Evolutionary conservation across 768 basidiomycete species (phyloP).

Genomic region (Agaricus blazei): DNA sequence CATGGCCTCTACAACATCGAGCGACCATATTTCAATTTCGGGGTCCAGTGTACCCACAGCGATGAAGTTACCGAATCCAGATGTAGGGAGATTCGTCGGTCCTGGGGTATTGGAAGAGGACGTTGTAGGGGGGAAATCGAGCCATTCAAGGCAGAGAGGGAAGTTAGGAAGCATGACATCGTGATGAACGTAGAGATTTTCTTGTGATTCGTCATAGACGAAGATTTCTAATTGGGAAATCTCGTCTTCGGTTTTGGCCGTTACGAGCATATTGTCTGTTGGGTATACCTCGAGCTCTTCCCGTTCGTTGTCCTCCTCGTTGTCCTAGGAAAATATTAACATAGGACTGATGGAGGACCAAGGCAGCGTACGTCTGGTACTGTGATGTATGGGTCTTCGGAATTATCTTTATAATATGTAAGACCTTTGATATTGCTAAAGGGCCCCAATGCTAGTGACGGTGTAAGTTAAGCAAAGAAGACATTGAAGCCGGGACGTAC

Average conservation of each 20-base stretch:
- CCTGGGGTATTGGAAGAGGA: slow-evolving; percentile 29
- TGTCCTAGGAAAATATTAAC: slow-evolving; percentile 41
- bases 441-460: slow-evolving; percentile 55
- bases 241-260: slow-evolving; percentile 95
- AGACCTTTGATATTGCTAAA: slow-evolving; percentile 97
- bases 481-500: slow-evolving; percentile 20
- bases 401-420: slow-evolving; percentile 84
- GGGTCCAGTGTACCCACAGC: slow-evolving; percentile 97
- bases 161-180: slow-evolving; percentile 97
- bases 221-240: slow-evolving; percentile 94
- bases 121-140: slow-evolving; percentile 83
- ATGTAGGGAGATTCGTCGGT: slow-evolving; percentile 20
- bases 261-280: slow-evolving; percentile 87
- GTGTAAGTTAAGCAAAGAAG: neutral
- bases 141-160: slow-evolving; percentile 98
- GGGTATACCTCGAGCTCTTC: slow-evolving; percentile 86
- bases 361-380: slow-evolving; percentile 74
- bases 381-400: slow-evolving; percentile 96
- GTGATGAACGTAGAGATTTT: slow-evolving; percentile 94
- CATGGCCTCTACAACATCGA: slow-evolving; percentile 90
- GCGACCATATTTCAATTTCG: slow-evolving; percentile 97
- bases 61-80: slow-evolving; percentile 79
- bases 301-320: slow-evolving; percentile 70
- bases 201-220: slow-evolving; percentile 88
- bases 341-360: neutral